These are phyloP conservation scores for Trametes sp. DNA, from an alignment of 1,284 basidiomycete species.

Conservation along the genomic window DNA sequence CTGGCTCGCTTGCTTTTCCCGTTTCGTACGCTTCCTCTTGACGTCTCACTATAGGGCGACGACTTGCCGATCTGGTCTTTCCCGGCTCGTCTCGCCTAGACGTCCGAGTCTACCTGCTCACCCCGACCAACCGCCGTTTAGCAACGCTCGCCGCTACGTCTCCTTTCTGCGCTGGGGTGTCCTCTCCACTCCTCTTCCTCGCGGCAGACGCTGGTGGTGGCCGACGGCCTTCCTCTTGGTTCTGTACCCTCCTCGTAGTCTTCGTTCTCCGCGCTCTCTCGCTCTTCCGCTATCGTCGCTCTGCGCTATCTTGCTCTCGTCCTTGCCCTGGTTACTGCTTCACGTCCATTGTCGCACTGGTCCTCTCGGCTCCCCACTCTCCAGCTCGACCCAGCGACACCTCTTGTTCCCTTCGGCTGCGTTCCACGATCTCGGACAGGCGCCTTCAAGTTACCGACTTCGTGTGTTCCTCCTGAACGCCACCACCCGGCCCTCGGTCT, in stretches of 20 bases:
- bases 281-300: too few species aligned
- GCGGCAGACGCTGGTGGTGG: slow-evolving; percentile 2
- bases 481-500: neutral
- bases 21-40: neutral
- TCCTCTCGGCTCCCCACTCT: neutral
- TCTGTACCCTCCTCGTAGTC: too few species aligned
- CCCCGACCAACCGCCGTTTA: neutral
- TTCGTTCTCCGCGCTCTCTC: too few species aligned
- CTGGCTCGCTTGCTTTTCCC: neutral
- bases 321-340: too few species aligned
- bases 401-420: neutral
- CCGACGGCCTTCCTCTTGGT: too few species aligned
- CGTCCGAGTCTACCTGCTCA: too few species aligned
- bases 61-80: too few species aligned
- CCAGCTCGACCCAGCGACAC: neutral
- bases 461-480: neutral
- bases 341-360: neutral
- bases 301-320: too few species aligned
- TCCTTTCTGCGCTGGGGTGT: slow-evolving; percentile 7
- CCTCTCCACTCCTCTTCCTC: slow-evolving; percentile 10
- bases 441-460: neutral
- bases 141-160: neutral
- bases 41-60: too few species aligned
- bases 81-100: neutral
- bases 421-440: neutral